phyloP scores from a whole-genome alignment of 192 early-diverging fungal species.

The Chytriomyces sp. region DNA sequence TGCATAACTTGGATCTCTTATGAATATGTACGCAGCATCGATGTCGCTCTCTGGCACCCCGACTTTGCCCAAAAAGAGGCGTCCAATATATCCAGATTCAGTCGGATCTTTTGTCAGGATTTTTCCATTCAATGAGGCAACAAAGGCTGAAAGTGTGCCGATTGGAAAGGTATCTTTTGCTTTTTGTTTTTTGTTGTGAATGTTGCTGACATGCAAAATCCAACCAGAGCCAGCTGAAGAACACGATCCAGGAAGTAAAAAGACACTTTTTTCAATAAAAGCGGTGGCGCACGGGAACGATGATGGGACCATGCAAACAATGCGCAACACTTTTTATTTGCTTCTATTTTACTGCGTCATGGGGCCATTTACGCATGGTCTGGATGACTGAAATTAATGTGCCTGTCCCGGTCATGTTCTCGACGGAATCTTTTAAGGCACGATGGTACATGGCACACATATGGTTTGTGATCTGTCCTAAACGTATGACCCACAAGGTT shows the following conservation, averaged over 20 bases:
- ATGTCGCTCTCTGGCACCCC: slow-evolving; percentile 2
- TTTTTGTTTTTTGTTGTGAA: too few relatives aligned
- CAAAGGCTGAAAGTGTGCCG: neutral
- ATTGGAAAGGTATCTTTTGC: slow-evolving; percentile 11
- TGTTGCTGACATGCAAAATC: neutral
- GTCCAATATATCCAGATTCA: neutral
- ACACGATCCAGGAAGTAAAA: slow-evolving; percentile 43
- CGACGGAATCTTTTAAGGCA: neutral
- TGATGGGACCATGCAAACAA: too few relatives aligned
- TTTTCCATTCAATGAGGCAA: slow-evolving; percentile 38
- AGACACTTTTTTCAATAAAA: slow-evolving; percentile 28
- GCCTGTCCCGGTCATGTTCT: slow-evolving; percentile 6
- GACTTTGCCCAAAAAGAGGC: neutral
- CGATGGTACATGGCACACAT: neutral
- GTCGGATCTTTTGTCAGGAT: slow-evolving; percentile 37
- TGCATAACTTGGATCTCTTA: too few relatives aligned
- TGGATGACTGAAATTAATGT: neutral
- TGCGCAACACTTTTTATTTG: too few relatives aligned
- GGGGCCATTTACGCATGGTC: neutral
- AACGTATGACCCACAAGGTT: neutral
- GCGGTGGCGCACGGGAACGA: too few relatives aligned
- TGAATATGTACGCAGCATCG: neutral
- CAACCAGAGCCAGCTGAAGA: slow-evolving; percentile 34
- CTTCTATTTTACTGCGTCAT: too few relatives aligned
- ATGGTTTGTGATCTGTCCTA: neutral